phyloP scores from a whole-genome alignment of 106 monocot genomes.

The Dendrobium nobile region DNA sequence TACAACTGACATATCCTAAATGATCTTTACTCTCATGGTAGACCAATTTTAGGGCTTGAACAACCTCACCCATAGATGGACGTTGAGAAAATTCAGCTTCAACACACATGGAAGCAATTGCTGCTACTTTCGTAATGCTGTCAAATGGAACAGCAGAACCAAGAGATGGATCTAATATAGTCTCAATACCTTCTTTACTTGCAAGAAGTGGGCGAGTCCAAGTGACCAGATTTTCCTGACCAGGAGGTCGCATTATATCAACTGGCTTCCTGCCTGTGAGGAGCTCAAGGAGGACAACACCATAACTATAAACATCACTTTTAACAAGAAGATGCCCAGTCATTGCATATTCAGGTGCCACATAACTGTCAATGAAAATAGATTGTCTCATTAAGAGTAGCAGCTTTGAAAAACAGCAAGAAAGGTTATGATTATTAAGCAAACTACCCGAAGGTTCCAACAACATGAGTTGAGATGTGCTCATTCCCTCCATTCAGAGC shows the following conservation, averaged over 20 bases:
- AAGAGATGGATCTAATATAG: conserved; percentile 31
- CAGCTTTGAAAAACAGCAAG: neutral
- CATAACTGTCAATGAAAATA: conserved; percentile 27
- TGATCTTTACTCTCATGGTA: conserved; percentile 29
- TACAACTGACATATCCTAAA: neutral
- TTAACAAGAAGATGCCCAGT: conserved; percentile 56
- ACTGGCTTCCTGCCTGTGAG: conserved; percentile 55
- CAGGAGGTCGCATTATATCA: conserved; percentile 34
- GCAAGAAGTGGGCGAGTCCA: conserved; percentile 45
- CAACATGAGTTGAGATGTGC: conserved; percentile 44
- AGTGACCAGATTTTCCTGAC: conserved; percentile 54
- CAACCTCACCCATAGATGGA: conserved; percentile 59
- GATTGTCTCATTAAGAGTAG: neutral
- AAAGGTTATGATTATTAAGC: neutral
- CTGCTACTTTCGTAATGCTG: conserved; percentile 45
- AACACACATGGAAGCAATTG: conserved; percentile 56
- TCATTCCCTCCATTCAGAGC: conserved; percentile 33
- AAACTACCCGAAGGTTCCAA: conserved; percentile 49
- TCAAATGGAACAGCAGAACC: conserved; percentile 19
- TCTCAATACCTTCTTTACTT: conserved; percentile 28
- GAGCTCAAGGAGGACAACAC: conserved; percentile 57
- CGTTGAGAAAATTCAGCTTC: conserved; percentile 53
- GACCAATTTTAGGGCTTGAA: conserved; percentile 48
- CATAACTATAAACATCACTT: conserved; percentile 59
- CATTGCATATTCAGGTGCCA: conserved; percentile 62